Evolutionary conservation across 148 eudicot species (phyloP).

Genomic region (Amaranthus palmeri): DNA sequence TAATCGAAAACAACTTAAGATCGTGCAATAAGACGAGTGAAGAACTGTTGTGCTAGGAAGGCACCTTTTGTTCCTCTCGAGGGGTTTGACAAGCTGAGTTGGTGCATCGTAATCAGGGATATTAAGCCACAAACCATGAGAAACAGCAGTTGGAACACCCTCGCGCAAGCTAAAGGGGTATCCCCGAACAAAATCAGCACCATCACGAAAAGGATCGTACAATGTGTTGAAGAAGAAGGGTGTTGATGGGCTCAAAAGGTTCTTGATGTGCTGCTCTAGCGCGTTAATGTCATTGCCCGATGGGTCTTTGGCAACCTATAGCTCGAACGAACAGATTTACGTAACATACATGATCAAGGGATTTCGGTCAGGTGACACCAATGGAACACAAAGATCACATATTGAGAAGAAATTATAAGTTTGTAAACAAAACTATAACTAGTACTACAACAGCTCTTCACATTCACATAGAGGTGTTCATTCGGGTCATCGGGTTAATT

Average conservation of each 20-base stretch:
- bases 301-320: conserved; percentile 62
- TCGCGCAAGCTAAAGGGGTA: conserved; percentile 59
- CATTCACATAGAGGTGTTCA: neutral
- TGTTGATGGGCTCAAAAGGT: conserved; percentile 54
- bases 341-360: neutral
- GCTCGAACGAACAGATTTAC: neutral
- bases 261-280: conserved; percentile 56
- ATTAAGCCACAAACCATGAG: conserved; percentile 69
- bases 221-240: conserved; percentile 66
- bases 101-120: conserved; percentile 74
- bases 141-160: conserved; percentile 61
- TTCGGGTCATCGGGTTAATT: too few relatives aligned
- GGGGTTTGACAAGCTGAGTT: conserved; percentile 70
- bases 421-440: neutral
- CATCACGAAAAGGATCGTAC: conserved; percentile 57
- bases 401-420: neutral
- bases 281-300: conserved; percentile 59
- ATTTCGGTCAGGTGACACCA: neutral
- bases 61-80: conserved; percentile 54
- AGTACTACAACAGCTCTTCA: neutral
- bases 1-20: neutral
- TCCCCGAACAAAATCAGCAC: conserved; percentile 69
- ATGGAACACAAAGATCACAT: neutral
- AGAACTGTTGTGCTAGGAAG: neutral
- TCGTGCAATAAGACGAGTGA: neutral